Evolutionary conservation across 2,329 filamentous ascomycete species (phyloP), one percentile per base, ranked within the genome.

Genomic region (Colletotrichum camelliae): DNA sequence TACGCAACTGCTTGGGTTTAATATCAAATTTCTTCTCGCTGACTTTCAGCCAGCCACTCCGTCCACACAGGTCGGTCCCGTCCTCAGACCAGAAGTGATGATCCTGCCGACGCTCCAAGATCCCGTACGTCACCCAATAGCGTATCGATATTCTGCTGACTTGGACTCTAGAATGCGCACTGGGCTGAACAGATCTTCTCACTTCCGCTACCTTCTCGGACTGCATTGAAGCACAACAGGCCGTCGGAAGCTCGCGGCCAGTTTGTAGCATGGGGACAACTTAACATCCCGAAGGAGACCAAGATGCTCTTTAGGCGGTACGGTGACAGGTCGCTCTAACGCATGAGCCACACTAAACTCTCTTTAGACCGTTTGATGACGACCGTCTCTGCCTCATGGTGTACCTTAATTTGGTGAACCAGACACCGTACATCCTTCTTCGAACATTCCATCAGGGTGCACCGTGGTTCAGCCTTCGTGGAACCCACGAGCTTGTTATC

Each of bases 121-220:
- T 27, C 76, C 76, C 21, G 81, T 79, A 67, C 8, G 76, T 71
- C 4, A 12, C 21, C 33, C 21, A 7, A 5, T 39, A 7, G 12
- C 35, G 39, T 5, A 31, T n/a, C 27, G 35, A 69, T 27, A 15
- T 7, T 37, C 15, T 43, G n/a, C 71, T 67, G 18, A 75, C 31
- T 27, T 21, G 10, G 27, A n/a, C 27, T 21, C 43, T 62, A 92
- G 89, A 84, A 84, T 66, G 82, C 86, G 6, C 91, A 93, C 79
- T 93, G 91, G 91, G 90, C 91, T 7, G 88, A 92, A 78, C 87
- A 89, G 55, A 91, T 93, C 29, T 93, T 93, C 77, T 89, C 89
- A 1, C 84, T 88, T 24, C 88, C 89, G 0, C 82, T 91, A 52
- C 86, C 90, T 1, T 87, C 87, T 13, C 85, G 87, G 15, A 91